These are phyloP conservation scores for Neofusicoccum sp. DNA, from an alignment of 2,329 filamentous ascomycete genomes.

Conservation along the genomic window DNA sequence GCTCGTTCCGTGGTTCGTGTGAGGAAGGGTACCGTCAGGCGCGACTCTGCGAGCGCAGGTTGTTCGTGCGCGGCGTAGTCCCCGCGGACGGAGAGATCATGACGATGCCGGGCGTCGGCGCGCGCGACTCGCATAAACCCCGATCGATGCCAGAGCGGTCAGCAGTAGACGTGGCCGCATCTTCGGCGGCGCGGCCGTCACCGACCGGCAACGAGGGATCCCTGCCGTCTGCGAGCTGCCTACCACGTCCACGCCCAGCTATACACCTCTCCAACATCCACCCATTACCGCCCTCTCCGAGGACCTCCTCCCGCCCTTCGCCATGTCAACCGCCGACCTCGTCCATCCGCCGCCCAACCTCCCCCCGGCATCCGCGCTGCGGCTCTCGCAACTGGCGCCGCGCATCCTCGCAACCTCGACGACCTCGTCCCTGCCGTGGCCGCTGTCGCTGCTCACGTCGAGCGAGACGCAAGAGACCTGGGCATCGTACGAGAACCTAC, in stretches of 20 bases:
- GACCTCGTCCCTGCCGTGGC: conserved; percentile 47
- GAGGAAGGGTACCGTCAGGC: neutral
- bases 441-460: conserved; percentile 50
- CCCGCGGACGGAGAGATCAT: conserved; percentile 13
- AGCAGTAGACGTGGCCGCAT: neutral
- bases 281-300: neutral
- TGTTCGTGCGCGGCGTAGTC: conserved; percentile 12
- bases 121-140: neutral
- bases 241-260: neutral
- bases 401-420: conserved; percentile 38
- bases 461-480: conserved; percentile 77
- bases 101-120: conserved; percentile 1
- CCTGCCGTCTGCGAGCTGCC: neutral
- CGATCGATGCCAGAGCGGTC: neutral
- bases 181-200: neutral
- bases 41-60: neutral
- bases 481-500: conserved; percentile 81
- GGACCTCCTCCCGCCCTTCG: too few species aligned
- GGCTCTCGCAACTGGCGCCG: conserved; percentile 49
- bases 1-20: neutral
- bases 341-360: conserved; percentile 41
- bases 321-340: conserved; percentile 30
- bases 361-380: conserved; percentile 41
- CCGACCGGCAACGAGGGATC: neutral
- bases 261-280: neutral